These are phyloP conservation scores for Acmispon strigosus DNA, from an alignment of 306 rosid genomes.

Conservation along the genomic window DNA sequence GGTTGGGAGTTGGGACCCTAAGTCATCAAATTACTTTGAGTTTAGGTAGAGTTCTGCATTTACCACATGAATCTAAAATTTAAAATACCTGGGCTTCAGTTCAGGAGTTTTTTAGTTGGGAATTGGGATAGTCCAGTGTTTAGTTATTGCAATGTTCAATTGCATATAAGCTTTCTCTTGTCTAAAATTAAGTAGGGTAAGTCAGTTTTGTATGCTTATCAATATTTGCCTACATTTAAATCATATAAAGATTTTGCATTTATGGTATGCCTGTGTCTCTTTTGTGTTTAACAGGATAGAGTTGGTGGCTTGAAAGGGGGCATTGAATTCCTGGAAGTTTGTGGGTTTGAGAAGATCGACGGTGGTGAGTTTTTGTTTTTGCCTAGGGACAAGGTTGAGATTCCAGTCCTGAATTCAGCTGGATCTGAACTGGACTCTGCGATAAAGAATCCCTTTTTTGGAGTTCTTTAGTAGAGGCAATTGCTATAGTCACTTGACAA, in stretches of 20 bases:
- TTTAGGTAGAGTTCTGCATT: not conserved
- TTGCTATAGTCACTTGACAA: conserved; percentile 14
- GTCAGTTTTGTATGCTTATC: not conserved
- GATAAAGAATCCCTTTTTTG: conserved; percentile 87
- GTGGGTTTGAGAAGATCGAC: conserved; percentile 80
- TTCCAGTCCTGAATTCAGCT: conserved; percentile 69
- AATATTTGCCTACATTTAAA: not conserved
- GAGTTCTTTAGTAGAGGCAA: conserved; percentile 49
- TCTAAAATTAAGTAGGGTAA: not conserved
- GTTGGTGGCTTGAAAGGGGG: conserved; percentile 84
- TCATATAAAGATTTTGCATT: not conserved
- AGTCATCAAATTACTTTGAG: not conserved
- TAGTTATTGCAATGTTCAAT: not conserved
- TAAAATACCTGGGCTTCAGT: not conserved
- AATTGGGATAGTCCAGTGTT: not conserved
- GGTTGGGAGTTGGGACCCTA: not conserved
- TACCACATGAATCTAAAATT: not conserved
- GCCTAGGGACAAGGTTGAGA: conserved; percentile 70
- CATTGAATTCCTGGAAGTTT: conserved; percentile 78
- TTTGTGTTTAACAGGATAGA: conserved; percentile 61
- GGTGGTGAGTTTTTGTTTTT: conserved; percentile 74
- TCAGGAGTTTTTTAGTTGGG: not conserved
- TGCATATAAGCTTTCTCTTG: not conserved
- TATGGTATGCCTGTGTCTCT: not conserved
- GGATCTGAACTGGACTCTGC: conserved; percentile 91